These are phyloP conservation scores for Mycena sanguinolenta DNA, from an alignment of 768 basidiomycete genomes.

Conservation along the genomic window DNA sequence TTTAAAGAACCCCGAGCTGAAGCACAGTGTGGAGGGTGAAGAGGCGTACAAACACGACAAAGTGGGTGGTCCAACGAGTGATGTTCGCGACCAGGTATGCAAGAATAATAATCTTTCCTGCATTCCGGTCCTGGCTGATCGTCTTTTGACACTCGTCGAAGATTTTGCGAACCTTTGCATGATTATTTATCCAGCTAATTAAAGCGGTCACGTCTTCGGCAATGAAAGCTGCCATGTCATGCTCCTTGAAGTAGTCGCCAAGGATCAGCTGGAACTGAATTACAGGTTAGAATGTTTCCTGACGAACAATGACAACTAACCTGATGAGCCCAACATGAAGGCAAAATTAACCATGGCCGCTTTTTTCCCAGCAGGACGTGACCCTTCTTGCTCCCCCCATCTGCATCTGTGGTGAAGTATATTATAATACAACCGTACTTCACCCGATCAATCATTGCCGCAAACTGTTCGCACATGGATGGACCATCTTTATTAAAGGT, in stretches of 20 bases:
- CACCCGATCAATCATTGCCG: conserved; percentile 11
- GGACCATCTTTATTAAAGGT: conserved; percentile 20
- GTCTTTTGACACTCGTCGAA: conserved; percentile 24
- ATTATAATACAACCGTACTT: conserved; percentile 24
- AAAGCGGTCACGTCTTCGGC: conserved; percentile 26
- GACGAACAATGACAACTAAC: too few species aligned
- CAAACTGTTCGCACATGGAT: not conserved
- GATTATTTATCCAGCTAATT: conserved; percentile 33
- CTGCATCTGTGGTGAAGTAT: conserved; percentile 25
- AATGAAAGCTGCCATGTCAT: too few species aligned
- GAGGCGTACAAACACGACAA: too few species aligned
- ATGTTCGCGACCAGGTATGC: too few species aligned
- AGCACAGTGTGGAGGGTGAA: too few species aligned
- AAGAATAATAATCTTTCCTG: not conserved
- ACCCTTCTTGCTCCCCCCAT: conserved; percentile 31
- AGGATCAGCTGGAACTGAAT: too few species aligned
- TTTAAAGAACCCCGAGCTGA: too few species aligned
- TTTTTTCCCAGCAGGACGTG: conserved; percentile 8
- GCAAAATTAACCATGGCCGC: conserved; percentile 20
- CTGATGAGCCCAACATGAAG: conserved; percentile 34
- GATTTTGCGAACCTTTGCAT: conserved; percentile 28
- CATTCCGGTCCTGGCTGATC: not conserved
- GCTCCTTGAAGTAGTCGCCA: too few species aligned
- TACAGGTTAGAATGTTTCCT: too few species aligned
- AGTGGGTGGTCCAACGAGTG: too few species aligned